Base-by-base conservation (phyloP, 352 stramenopile genomes). In the Pythium vanterpoolii region DNA sequence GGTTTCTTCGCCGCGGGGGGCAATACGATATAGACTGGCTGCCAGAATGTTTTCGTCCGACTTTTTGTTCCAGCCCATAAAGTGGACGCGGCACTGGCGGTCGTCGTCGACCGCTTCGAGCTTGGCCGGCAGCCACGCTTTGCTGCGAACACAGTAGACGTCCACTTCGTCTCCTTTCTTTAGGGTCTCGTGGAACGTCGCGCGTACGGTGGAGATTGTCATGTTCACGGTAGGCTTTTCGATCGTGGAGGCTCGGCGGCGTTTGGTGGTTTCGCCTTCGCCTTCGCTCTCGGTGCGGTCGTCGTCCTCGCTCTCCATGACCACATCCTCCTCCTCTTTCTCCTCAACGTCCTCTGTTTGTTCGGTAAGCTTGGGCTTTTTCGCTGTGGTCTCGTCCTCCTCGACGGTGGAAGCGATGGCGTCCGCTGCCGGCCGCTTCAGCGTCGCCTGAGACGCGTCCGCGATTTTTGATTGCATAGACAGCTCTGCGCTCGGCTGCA, bases 21-120 rank as follows among this genome's bases (percentile, higher is more conserved):
- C 71, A 34, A 92, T 75, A 33, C 74, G 74, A 27, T 66, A 67
- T 19, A 51, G 58, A 27, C 40, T 70, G 21, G 38, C 18, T 26
- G 62, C 64, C 8, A 49, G 46, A 45, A 90, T 79, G 24, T 73
- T 56, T 36, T 89, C 82, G 55, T 90, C 71, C 19, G 64, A 71
- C 30, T 71, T 74, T 16, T 77, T 77, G 53, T 75, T 87, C 79
- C 78, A 89, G 28, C 74, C 78, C 66, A 92, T 76, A 56, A 77
- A 92, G 46, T 89, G 79, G 53, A 92, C 69, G 30, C 36, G 72
- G 49, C 69, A 76, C 13, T 53, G 23, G 2, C 28, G 26, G 28
- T 50, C n/a, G 3, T 72, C 72, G 45, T 71, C 44, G 11, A 74
- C 39, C 4, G 31, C 36, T 16, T 82, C 71, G 38, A 90, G 72